These are phyloP conservation scores for Saccharomyces hybrid DNA, from an alignment of 1,139 yeast species.

Conservation along the genomic window DNA sequence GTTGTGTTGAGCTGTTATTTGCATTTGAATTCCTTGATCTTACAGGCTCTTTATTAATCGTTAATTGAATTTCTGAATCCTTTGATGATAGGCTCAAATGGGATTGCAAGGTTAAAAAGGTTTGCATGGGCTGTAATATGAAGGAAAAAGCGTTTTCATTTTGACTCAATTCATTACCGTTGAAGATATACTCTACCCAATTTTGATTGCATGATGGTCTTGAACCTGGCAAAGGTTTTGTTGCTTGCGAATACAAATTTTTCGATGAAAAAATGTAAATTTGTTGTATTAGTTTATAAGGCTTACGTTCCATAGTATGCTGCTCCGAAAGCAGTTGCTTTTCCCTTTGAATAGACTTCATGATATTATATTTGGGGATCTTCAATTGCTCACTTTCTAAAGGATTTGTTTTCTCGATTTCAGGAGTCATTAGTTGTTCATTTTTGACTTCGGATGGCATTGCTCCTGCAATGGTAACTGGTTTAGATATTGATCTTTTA, in stretches of 20 bases:
- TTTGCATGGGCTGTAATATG: slow-evolving; percentile 28
- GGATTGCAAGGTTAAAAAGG: slow-evolving; percentile 18
- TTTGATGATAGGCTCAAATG: slow-evolving; percentile 14
- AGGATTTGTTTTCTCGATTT: slow-evolving; percentile 3
- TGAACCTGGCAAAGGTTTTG: slow-evolving; percentile 25
- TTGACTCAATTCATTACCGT: slow-evolving; percentile 21
- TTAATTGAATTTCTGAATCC: slow-evolving; percentile 13
- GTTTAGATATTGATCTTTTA: not conserved
- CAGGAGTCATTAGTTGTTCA: slow-evolving; percentile 5
- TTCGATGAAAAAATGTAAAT: slow-evolving; percentile 25
- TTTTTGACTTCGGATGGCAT: slow-evolving; percentile 1
- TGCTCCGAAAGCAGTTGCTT: slow-evolving; percentile 13
- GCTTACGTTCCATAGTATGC: slow-evolving; percentile 17
- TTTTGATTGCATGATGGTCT: slow-evolving; percentile 26
- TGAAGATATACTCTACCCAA: slow-evolving; percentile 28
- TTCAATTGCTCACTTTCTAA: slow-evolving; percentile 17
- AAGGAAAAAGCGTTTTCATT: slow-evolving; percentile 26
- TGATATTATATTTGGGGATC: slow-evolving; percentile 24
- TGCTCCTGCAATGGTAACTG: not conserved
- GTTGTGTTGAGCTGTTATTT: slow-evolving; percentile 8
- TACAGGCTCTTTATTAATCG: slow-evolving; percentile 22
- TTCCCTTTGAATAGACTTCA: slow-evolving; percentile 21
- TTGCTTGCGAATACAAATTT: slow-evolving; percentile 24
- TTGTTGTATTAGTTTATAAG: slow-evolving; percentile 20
- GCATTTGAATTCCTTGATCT: slow-evolving; percentile 11